A percentile compares a stretch with the other conserved stretches of the same genome.
These are phyloP conservation scores for Blastobotrys aristatus DNA, from an alignment of 1,139 yeast genomes.

Conservation along the genomic window DNA sequence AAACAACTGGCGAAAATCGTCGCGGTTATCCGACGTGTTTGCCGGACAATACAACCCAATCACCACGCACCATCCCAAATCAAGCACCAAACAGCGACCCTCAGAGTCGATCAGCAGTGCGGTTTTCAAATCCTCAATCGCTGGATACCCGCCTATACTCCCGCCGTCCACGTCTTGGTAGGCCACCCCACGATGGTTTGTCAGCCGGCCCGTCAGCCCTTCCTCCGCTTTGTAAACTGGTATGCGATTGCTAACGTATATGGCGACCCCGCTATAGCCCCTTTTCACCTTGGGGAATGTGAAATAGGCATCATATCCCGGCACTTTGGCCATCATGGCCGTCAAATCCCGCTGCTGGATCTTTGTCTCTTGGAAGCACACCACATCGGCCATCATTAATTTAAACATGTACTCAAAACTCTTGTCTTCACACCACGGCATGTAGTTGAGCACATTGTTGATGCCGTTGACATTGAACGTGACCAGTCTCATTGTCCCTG, in stretches of 20 bases:
- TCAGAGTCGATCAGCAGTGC: conserved; percentile 64
- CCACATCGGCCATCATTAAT: conserved; percentile 61
- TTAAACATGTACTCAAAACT: conserved; percentile 49
- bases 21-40: conserved; percentile 77
- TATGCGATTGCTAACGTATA: conserved; percentile 54
- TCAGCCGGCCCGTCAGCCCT: conserved; percentile 74
- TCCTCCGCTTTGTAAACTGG: conserved; percentile 74
- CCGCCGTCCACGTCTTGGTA: conserved; percentile 26
- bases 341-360: conserved; percentile 48
- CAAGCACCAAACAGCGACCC: conserved; percentile 76
- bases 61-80: conserved; percentile 55
- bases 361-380: conserved; percentile 83
- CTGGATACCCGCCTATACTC: conserved; percentile 73
- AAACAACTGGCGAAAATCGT: conserved; percentile 53
- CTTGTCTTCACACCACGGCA: conserved; percentile 67
- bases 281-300: conserved; percentile 55
- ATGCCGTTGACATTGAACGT: conserved; percentile 86
- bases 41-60: conserved; percentile 92
- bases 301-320: conserved; percentile 59
- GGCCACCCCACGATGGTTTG: conserved; percentile 23
- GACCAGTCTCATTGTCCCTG: conserved; percentile 41
- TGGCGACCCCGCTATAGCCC: conserved; percentile 91
- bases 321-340: conserved; percentile 50
- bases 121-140: conserved; percentile 34
- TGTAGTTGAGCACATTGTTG: conserved; percentile 70